Percentiles rank a stretch among this genome's conserved stretches.
Conservation (phyloP, 371 early-diverging fungal genomes). For the Mucor plumbeus region DNA sequence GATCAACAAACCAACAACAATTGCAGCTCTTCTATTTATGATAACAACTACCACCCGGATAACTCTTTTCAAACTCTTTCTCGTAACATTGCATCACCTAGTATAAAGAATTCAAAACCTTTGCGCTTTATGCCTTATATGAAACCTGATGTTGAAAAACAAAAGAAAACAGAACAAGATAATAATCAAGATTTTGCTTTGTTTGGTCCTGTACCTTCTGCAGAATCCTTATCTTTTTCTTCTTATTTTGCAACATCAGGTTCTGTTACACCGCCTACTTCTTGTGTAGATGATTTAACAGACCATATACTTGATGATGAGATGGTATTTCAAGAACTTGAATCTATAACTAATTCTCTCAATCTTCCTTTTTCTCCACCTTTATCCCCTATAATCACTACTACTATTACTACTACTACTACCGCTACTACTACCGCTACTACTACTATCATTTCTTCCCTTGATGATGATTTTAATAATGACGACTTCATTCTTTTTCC, state of each 20-base stretch:
- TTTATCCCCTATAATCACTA: constrained; percentile 5
- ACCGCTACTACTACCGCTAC: not conserved
- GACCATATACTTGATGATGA: constrained; percentile 22
- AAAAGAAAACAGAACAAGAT: constrained; percentile 6
- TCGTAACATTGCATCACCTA: constrained; percentile 1
- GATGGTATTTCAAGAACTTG: constrained; percentile 23
- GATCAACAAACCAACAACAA: not conserved
- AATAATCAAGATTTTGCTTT: constrained; percentile 8
- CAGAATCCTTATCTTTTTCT: not conserved
- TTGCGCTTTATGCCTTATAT: constrained; percentile 5
- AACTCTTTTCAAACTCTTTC: constrained; percentile 3
- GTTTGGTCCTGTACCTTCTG: constrained; percentile 17
- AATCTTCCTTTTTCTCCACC: constrained; percentile 19
- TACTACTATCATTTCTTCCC: not conserved
- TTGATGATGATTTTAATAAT: not conserved
- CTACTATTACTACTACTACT: not conserved
- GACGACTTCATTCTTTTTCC: constrained; percentile 30
- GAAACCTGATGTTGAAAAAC: not conserved
- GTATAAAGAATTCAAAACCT: not conserved
- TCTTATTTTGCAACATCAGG: no score
- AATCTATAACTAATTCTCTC: constrained; percentile 9
- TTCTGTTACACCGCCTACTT: not conserved
- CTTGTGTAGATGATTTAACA: not conserved
- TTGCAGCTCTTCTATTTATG: constrained; percentile 12
- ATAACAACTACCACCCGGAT: constrained; percentile 23